Conservation (phyloP, 1,284 basidiomycete genomes). For the Malassezia vespertilionis region DNA sequence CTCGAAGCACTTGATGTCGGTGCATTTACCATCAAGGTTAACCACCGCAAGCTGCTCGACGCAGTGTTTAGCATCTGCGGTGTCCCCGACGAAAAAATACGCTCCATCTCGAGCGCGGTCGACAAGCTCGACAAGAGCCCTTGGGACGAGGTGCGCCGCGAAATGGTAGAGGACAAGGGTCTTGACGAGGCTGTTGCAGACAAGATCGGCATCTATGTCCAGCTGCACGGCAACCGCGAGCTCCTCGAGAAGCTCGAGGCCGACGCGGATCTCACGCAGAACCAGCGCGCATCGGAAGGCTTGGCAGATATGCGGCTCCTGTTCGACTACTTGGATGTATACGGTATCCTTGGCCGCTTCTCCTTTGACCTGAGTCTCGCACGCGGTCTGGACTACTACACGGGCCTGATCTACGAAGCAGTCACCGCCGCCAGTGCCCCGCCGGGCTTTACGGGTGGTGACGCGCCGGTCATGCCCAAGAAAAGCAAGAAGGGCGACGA, state of each 20-base stretch:
- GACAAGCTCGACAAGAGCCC: slow-evolving; percentile 93
- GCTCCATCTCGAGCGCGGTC: slow-evolving; percentile 89
- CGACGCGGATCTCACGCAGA: slow-evolving; percentile 60
- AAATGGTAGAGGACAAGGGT: slow-evolving; percentile 94
- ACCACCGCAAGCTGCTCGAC: slow-evolving; percentile 94
- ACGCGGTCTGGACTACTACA: slow-evolving; percentile 95
- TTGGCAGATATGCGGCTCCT: slow-evolving; percentile 79
- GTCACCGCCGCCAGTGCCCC: slow-evolving; percentile 85
- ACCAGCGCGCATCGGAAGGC: slow-evolving; percentile 65
- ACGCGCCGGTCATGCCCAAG: slow-evolving; percentile 46
- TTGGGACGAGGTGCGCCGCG: slow-evolving; percentile 84
- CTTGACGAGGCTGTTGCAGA: slow-evolving; percentile 74
- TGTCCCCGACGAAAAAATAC: slow-evolving; percentile 78
- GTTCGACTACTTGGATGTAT: slow-evolving; percentile 73
- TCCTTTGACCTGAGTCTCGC: slow-evolving; percentile 94
- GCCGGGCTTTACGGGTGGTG: slow-evolving; percentile 55
- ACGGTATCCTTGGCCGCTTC: slow-evolving; percentile 62
- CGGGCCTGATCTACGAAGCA: slow-evolving; percentile 96
- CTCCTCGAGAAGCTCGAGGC: slow-evolving; percentile 65
- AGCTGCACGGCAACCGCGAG: slow-evolving; percentile 65
- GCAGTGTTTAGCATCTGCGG: slow-evolving; percentile 95
- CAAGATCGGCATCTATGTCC: slow-evolving; percentile 91
- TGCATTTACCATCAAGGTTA: slow-evolving; percentile 83
- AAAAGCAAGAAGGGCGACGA: slow-evolving; percentile 56
- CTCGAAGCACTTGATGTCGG: slow-evolving; percentile 67